Evolutionary conservation across 2,329 filamentous ascomycete species (phyloP), one percentile per base, ranked within the genome.

Genomic region (Penicillium occitanis): DNA sequence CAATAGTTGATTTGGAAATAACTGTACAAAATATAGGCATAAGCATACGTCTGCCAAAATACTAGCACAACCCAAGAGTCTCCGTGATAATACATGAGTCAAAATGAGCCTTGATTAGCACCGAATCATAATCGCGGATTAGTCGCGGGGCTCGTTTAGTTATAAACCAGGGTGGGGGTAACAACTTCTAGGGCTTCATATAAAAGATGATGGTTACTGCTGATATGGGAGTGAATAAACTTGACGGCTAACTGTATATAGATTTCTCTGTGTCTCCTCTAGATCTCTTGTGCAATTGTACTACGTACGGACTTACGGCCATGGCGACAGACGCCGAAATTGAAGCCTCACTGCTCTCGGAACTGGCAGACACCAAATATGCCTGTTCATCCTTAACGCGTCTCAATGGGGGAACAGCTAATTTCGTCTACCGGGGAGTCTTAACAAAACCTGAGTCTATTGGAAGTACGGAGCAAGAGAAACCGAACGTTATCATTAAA

Each of bases 281-380:
- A 55, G n/a, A 6, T 35, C 11, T 35, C n/a, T 10, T 51, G 25
- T 14, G 3, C 4, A 19, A 7, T 25, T 22, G 19, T 35, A 13
- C 30, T 28, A 37, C 30, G n/a, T 55, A 35, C n/a, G 14, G 17
- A 11, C 28, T 10, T 28, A 25, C 22, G 5, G n/a, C 33, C 10
- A 66, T 66, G 64, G 59, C 59, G 17, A 62, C 64, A 35, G 64
- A 66, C 42, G 58, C 50, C 11, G 64, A 66, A 2, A 48, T 66
- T 22, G 59, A 66, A 22, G 35, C 58, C 19, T 35, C 59, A n/a
- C 35, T 57, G 6, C 14, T 66, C 28, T n/a, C 58, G 2, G 30
- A 48, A 10, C 51, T 66, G 17, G 33, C 59, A 33, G 3, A 37
- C 0, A 66, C 64, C 10, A 22, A 17, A 17, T 62, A 50, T 42